Percentiles rank a stretch among this genome's conserved stretches.
Evolutionary conservation across 371 early-diverging fungal genomes (phyloP).

Genomic region (Entomophthora muscae): DNA sequence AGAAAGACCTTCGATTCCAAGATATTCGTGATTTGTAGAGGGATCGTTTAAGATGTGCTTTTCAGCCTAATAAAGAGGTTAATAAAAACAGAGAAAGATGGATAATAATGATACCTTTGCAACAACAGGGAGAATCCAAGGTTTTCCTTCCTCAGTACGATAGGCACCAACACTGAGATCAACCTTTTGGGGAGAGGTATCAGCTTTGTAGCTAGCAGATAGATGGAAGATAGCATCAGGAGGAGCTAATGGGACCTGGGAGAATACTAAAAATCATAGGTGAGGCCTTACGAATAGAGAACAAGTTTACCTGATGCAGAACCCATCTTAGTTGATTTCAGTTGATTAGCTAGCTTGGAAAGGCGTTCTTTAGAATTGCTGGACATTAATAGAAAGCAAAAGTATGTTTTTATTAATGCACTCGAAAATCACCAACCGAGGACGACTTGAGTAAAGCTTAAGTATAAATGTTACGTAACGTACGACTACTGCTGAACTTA

Average conservation of each 20-base stretch:
- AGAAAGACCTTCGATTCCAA: conserved; percentile 65
- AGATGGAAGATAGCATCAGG: conserved; percentile 84
- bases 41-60: conserved; percentile 46
- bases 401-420: no score
- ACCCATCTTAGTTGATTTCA: neutral
- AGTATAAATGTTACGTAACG: no score
- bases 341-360: neutral
- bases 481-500: no score
- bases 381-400: neutral
- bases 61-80: conserved; percentile 44
- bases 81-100: neutral
- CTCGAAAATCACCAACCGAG: no score
- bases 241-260: conserved; percentile 48
- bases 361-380: neutral
- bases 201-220: conserved; percentile 63
- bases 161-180: conserved; percentile 96
- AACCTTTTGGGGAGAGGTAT: conserved; percentile 48
- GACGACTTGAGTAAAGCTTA: no score
- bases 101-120: conserved; percentile 37
- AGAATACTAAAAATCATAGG: conserved; percentile 19
- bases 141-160: conserved; percentile 77
- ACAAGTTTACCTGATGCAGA: neutral
- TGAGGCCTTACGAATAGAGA: neutral
- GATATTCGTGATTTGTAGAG: conserved; percentile 79
- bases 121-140: conserved; percentile 89